Evolutionary conservation across 2,329 filamentous ascomycete genomes (phyloP).

Genomic region (Pyricularia sp.): DNA sequence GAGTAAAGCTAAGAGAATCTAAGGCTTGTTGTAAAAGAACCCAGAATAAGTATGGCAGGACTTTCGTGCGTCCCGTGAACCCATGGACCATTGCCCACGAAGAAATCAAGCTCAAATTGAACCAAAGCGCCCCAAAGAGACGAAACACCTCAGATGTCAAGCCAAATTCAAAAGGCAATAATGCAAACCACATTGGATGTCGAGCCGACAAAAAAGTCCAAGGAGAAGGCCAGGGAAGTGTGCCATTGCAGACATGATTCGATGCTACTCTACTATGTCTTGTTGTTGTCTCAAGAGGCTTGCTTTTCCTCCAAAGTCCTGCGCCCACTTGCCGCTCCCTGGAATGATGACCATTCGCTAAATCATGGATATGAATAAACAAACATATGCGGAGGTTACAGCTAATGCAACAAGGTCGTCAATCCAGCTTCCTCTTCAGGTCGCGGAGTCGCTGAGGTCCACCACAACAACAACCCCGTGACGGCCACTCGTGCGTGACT

Average conservation of each 20-base stretch:
- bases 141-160: too few relatives aligned
- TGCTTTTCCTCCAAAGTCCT: not conserved
- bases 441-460: not conserved
- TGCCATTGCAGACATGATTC: not conserved
- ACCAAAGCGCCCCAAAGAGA: too few relatives aligned
- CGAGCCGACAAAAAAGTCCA: not conserved
- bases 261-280: not conserved
- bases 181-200: not conserved
- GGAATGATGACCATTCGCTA: not conserved
- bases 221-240: not conserved
- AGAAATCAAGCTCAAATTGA: too few relatives aligned
- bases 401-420: not conserved
- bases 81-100: too few relatives aligned
- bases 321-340: not conserved
- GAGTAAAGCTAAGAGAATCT: too few relatives aligned
- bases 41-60: too few relatives aligned
- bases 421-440: not conserved
- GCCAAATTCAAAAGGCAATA: too few relatives aligned
- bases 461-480: not conserved
- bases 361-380: not conserved
- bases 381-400: not conserved
- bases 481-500: not conserved
- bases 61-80: too few relatives aligned
- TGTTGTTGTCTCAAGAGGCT: not conserved
- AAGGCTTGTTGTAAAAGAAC: too few relatives aligned